These are phyloP conservation scores for Pichia insulana DNA, from an alignment of 805 yeast genomes.

Conservation along the genomic window DNA sequence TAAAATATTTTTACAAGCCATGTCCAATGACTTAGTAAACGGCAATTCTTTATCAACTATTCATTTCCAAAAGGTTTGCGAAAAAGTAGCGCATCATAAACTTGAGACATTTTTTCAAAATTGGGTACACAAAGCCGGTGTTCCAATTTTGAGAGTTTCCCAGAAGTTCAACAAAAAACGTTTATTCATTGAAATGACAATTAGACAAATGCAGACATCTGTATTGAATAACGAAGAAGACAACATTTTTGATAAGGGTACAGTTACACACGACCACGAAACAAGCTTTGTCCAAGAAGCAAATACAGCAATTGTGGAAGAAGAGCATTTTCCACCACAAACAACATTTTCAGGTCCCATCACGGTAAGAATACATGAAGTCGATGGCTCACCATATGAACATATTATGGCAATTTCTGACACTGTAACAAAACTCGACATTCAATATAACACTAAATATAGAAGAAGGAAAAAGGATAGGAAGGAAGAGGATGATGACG, in stretches of 20 bases:
- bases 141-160: slow-evolving; percentile 79
- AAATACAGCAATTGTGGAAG: slow-evolving; percentile 31
- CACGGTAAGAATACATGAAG: slow-evolving; percentile 95
- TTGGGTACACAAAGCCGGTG: slow-evolving; percentile 87
- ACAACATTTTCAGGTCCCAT: slow-evolving; percentile 83
- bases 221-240: slow-evolving; percentile 24
- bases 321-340: slow-evolving; percentile 35
- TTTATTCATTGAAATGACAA: slow-evolving; percentile 89
- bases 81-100: slow-evolving; percentile 81
- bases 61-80: slow-evolving; percentile 91
- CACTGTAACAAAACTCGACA: slow-evolving; percentile 75
- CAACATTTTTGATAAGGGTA: not conserved
- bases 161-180: slow-evolving; percentile 91
- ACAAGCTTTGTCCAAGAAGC: slow-evolving; percentile 37
- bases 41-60: slow-evolving; percentile 66
- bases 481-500: slow-evolving; percentile 36
- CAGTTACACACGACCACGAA: not conserved
- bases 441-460: slow-evolving; percentile 91
- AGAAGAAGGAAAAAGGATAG: slow-evolving; percentile 66
- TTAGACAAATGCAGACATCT: slow-evolving; percentile 76
- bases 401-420: slow-evolving; percentile 92
- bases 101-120: slow-evolving; percentile 80
- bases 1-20: slow-evolving; percentile 82
- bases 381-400: slow-evolving; percentile 97
- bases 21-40: slow-evolving; percentile 85